Conservation (phyloP, 768 basidiomycete genomes). For the Psilocybe cyanescens region DNA sequence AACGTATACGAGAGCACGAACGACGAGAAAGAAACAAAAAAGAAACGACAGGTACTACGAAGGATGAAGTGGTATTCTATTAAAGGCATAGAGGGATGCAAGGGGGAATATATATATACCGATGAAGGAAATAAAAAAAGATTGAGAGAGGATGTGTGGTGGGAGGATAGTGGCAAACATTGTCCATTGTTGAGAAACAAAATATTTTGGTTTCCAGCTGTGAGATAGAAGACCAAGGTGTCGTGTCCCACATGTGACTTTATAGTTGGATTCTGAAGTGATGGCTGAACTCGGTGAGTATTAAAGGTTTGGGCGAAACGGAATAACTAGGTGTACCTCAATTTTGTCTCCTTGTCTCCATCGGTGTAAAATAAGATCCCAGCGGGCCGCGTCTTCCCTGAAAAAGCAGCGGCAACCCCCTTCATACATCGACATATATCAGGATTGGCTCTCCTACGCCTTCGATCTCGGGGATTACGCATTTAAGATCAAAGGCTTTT, state of each 20-base stretch:
- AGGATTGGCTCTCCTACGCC: conserved; percentile 95
- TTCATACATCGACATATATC: conserved; percentile 86
- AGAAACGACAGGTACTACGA: conserved; percentile 1
- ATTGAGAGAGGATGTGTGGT: conserved; percentile 1
- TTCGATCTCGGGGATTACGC: conserved; percentile 97
- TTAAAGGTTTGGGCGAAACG: not conserved
- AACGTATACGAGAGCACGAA: conserved; percentile 45
- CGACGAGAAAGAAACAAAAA: conserved; percentile 23
- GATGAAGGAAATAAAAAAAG: conserved; percentile 12
- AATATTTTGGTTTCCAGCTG: not conserved
- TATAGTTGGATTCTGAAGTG: not conserved
- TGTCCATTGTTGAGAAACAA: not conserved
- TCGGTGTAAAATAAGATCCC: conserved; percentile 22
- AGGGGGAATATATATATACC: conserved; percentile 17
- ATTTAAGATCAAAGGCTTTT: conserved; percentile 98
- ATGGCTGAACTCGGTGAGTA: not conserved
- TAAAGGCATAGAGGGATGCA: conserved; percentile 17
- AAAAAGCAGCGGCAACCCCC: conserved; percentile 19
- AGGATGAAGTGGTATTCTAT: conserved; percentile 19
- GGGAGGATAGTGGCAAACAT: not conserved
- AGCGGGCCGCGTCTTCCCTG: conserved; percentile 2
- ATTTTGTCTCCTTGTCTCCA: conserved; percentile 34
- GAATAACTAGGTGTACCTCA: conserved; percentile 24
- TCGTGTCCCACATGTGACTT: not conserved
- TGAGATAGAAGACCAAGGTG: not conserved